Conservation (phyloP, 2,329 filamentous ascomycete genomes). For the Monascus ruber region DNA sequence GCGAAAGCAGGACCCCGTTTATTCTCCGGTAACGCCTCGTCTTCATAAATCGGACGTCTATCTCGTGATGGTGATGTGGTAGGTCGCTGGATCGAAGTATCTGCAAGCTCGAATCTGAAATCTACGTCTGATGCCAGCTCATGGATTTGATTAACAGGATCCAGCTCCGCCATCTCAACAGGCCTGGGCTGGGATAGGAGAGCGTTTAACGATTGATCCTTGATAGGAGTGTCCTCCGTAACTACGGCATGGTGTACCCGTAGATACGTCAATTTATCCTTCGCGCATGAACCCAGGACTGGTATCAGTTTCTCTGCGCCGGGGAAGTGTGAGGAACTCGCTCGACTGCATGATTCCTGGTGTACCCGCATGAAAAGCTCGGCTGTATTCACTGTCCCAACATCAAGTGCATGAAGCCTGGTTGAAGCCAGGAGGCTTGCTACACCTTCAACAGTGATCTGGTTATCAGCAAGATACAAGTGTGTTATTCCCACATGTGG, state of each 20-base stretch:
- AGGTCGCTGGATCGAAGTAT: constrained; percentile 15
- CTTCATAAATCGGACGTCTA: constrained; percentile 7
- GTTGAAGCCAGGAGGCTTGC: constrained; percentile 41
- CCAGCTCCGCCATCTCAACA: constrained; percentile 17
- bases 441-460: constrained; percentile 44
- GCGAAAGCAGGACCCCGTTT: constrained; percentile 35
- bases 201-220: constrained; percentile 16
- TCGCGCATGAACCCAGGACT: constrained; percentile 36
- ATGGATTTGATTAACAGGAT: constrained; percentile 18
- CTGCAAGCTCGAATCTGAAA: constrained; percentile 29
- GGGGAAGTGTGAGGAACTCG: constrained; percentile 23
- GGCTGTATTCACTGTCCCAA: constrained; percentile 36
- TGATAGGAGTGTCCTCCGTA: constrained; percentile 33
- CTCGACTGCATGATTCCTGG: constrained; percentile 2
- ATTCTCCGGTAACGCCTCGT: constrained; percentile 20
- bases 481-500: constrained; percentile 47
- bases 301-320: constrained; percentile 46
- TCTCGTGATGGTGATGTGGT: constrained; percentile 1
- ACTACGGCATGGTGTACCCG: constrained; percentile 45
- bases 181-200: constrained; percentile 20
- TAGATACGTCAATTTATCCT: constrained; percentile 41
- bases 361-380: constrained; percentile 13
- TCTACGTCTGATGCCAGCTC: constrained; percentile 22
- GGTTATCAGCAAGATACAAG: constrained; percentile 47
- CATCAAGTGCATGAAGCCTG: constrained; percentile 45